Percentiles rank a stretch among this genome's conserved stretches.
Conservation (phyloP, 2,329 filamentous ascomycete genomes). For the Talaromyces albobiverticillius region DNA sequence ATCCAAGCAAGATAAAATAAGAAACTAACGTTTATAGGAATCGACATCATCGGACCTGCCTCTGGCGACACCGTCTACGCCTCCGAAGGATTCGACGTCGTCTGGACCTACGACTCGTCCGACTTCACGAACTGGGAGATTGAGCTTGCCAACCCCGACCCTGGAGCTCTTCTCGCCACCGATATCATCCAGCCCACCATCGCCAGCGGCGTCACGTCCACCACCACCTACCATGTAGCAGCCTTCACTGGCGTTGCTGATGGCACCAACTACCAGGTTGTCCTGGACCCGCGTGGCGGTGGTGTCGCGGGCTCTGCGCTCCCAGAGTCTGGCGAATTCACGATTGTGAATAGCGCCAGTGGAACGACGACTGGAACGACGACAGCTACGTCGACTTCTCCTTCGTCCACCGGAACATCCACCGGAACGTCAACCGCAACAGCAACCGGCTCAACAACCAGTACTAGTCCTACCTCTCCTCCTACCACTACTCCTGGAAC, state of each 20-base stretch:
- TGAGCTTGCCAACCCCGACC: slow-evolving; percentile 9
- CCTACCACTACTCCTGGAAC: background rate
- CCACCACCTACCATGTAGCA: slow-evolving; percentile 10
- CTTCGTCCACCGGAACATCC: background rate
- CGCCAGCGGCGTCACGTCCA: slow-evolving; percentile 1
- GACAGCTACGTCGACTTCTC: background rate
- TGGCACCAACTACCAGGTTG: slow-evolving; percentile 8
- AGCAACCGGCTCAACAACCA: background rate
- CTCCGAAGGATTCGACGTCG: slow-evolving; percentile 12
- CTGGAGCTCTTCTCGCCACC: slow-evolving; percentile 10
- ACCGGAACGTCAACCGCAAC: background rate
- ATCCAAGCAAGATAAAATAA: background rate
- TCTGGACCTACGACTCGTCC: slow-evolving; percentile 15
- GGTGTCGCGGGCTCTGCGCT: background rate
- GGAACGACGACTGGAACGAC: slow-evolving; percentile 1
- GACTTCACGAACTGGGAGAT: slow-evolving; percentile 14
- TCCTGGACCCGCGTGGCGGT: slow-evolving; percentile 10
- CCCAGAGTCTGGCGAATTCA: slow-evolving; percentile 12
- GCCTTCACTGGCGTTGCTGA: slow-evolving; percentile 8
- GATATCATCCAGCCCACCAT: slow-evolving; percentile 6
- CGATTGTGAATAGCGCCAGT: slow-evolving; percentile 8
- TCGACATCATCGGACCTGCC: slow-evolving; percentile 10
- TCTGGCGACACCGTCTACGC: slow-evolving; percentile 11
- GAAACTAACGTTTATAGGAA: slow-evolving; percentile 1
- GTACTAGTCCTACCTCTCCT: slow-evolving; percentile 9